Conservation (phyloP, 192 early-diverging fungal genomes). For the Cladochytrium replicatum region DNA sequence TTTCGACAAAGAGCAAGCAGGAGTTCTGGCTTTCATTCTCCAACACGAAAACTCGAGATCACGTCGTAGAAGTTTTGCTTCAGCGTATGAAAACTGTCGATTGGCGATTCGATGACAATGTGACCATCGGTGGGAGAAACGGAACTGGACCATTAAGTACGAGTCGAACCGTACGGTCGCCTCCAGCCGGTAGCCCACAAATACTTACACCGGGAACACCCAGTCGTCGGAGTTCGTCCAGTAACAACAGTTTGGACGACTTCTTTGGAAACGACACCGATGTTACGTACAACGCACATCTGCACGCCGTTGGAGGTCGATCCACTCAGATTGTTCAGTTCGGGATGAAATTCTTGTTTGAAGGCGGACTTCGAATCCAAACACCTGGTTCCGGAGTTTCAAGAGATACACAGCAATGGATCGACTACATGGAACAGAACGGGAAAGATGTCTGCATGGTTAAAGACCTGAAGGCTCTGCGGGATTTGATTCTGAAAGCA, state of each 20-base stretch:
- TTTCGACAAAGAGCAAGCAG: conserved; percentile 28
- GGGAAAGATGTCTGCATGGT: conserved; percentile 43
- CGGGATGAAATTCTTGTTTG: conserved; percentile 35
- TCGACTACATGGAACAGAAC: conserved; percentile 34
- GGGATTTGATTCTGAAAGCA: conserved; percentile 36
- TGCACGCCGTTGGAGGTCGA: background rate
- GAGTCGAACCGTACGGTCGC: conserved; percentile 1
- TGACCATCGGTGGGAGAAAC: conserved; percentile 30
- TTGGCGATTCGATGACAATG: conserved; percentile 36
- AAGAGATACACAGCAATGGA: conserved; percentile 22
- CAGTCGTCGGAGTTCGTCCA: too few relatives aligned
- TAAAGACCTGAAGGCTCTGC: conserved; percentile 28
- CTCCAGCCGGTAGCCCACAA: background rate
- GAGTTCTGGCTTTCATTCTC: conserved; percentile 35
- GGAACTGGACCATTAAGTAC: conserved; percentile 5
- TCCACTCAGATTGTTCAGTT: conserved; percentile 17
- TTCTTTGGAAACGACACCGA: too few relatives aligned
- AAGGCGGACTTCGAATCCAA: conserved; percentile 14
- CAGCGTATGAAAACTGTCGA: conserved; percentile 35
- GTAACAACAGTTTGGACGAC: too few relatives aligned
- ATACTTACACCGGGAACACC: too few relatives aligned
- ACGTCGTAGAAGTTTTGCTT: conserved; percentile 24
- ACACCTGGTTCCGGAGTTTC: conserved; percentile 13
- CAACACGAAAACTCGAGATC: conserved; percentile 25
- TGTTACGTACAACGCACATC: background rate